These are phyloP conservation scores for Endotrypanum monterogeii DNA, from an alignment of 208 protist species.

Conservation along the genomic window DNA sequence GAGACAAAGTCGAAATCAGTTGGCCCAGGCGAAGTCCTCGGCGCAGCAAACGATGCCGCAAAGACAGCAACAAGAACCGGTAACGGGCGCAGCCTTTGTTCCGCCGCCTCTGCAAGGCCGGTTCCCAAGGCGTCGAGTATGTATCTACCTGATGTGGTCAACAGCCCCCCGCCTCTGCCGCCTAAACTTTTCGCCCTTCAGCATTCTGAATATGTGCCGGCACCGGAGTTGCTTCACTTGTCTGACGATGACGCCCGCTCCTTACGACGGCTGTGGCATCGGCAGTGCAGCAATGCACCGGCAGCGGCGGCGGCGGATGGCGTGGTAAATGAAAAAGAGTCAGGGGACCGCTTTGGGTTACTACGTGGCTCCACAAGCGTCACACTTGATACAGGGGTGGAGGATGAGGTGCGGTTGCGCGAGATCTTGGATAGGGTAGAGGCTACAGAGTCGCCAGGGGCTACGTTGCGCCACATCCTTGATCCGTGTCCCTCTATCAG, in stretches of 20 bases:
- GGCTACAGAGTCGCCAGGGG: slow-evolving; percentile 6
- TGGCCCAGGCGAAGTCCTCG: background rate
- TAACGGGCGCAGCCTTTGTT: background rate
- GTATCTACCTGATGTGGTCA: slow-evolving; percentile 15
- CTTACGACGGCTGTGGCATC: slow-evolving; percentile 22
- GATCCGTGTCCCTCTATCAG: slow-evolving; percentile 24
- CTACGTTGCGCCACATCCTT: slow-evolving; percentile 30
- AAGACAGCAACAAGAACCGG: background rate
- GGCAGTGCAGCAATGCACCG: slow-evolving; percentile 9
- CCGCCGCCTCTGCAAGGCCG: background rate
- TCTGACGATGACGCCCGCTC: slow-evolving; percentile 20
- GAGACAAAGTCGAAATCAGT: background rate
- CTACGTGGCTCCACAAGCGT: background rate
- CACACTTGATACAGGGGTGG: background rate
- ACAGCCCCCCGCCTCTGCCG: slow-evolving; percentile 3
- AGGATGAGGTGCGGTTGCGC: slow-evolving; percentile 5
- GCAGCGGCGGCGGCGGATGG: background rate
- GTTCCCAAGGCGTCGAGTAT: background rate
- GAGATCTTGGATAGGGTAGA: slow-evolving; percentile 12
- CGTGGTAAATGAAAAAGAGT: background rate
- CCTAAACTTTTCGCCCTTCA: slow-evolving; percentile 29
- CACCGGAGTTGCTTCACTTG: slow-evolving; percentile 25
- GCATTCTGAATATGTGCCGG: slow-evolving; percentile 34
- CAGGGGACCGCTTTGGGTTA: background rate
- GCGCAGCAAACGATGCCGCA: background rate